These are phyloP conservation scores for Taiozyma sp. DNA, from an alignment of 1,139 yeast species.

Conservation along the genomic window DNA sequence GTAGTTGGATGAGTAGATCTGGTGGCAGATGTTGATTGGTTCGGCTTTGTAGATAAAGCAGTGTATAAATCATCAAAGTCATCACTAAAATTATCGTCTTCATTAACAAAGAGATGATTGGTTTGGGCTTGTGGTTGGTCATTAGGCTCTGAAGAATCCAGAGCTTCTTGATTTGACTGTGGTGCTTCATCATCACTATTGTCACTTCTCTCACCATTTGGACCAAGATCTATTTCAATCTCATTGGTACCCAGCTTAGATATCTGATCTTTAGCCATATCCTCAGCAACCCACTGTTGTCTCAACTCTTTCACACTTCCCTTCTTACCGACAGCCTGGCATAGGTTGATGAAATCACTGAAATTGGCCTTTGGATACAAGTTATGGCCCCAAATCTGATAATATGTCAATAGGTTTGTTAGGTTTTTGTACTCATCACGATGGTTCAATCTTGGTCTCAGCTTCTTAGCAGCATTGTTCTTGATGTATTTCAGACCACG, in stretches of 20 bases:
- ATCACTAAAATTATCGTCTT: conserved; percentile 1
- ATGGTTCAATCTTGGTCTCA: conserved; percentile 33
- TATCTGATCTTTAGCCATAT: conserved; percentile 3
- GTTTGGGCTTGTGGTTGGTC: not conserved
- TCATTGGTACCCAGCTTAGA: not conserved
- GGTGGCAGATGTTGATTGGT: not conserved
- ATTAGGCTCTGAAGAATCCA: not conserved
- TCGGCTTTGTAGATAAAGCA: not conserved
- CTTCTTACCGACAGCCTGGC: conserved; percentile 12
- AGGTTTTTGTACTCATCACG: conserved; percentile 36
- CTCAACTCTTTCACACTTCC: conserved; percentile 9
- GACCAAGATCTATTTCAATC: not conserved
- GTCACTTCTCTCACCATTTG: not conserved
- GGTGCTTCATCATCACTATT: not conserved
- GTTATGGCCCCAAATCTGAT: conserved; percentile 84
- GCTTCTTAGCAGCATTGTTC: conserved; percentile 34
- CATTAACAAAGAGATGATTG: conserved; percentile 1
- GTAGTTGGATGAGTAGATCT: not conserved
- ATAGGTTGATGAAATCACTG: conserved; percentile 42
- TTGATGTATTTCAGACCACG: conserved; percentile 45
- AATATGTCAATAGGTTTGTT: conserved; percentile 49
- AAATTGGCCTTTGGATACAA: conserved; percentile 76
- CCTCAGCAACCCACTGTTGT: conserved; percentile 13
- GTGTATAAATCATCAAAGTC: not conserved
- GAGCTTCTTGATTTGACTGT: not conserved